Percentiles rank a stretch among this genome's conserved stretches.
Evolutionary conservation across 345 rosid species (phyloP).

Genomic region (Cardamine occulta): DNA sequence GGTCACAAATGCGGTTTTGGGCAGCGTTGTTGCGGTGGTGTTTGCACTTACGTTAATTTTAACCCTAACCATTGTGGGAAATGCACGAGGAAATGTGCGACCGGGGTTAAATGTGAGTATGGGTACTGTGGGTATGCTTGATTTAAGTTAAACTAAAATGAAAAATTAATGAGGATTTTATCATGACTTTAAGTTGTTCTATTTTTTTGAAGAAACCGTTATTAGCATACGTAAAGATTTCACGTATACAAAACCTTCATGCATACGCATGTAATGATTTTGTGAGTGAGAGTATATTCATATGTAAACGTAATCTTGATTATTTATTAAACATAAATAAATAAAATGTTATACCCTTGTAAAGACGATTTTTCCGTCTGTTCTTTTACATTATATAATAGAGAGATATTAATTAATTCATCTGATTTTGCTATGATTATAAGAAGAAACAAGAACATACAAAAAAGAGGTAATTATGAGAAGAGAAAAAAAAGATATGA

Average conservation of each 20-base stretch:
- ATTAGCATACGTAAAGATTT: slow-evolving; percentile 20
- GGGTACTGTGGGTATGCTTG: slow-evolving; percentile 81
- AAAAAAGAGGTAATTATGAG: not conserved
- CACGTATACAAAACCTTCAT: slow-evolving; percentile 17
- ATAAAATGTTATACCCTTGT: not conserved
- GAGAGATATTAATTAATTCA: not conserved
- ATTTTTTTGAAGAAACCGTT: slow-evolving; percentile 8
- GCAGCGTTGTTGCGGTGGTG: slow-evolving; percentile 60
- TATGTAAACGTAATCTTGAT: slow-evolving; percentile 26
- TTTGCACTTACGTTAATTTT: slow-evolving; percentile 46
- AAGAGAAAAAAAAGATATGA: not conserved
- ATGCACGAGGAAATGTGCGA: slow-evolving; percentile 53
- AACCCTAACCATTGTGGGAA: slow-evolving; percentile 61
- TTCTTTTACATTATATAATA: not conserved
- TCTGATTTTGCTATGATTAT: slow-evolving; percentile 6
- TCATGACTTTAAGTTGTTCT: not conserved
- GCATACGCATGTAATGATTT: slow-evolving; percentile 27
- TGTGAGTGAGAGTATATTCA: slow-evolving; percentile 27
- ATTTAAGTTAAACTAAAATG: not conserved
- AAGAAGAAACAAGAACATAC: not conserved
- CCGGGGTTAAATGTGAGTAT: slow-evolving; percentile 55
- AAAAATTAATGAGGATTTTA: not conserved
- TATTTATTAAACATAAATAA: slow-evolving; percentile 7
- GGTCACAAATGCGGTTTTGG: slow-evolving; percentile 60
- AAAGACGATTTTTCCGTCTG: not conserved